Conservation (phyloP, 305 asterid species). For the Solanum hybrid region DNA sequence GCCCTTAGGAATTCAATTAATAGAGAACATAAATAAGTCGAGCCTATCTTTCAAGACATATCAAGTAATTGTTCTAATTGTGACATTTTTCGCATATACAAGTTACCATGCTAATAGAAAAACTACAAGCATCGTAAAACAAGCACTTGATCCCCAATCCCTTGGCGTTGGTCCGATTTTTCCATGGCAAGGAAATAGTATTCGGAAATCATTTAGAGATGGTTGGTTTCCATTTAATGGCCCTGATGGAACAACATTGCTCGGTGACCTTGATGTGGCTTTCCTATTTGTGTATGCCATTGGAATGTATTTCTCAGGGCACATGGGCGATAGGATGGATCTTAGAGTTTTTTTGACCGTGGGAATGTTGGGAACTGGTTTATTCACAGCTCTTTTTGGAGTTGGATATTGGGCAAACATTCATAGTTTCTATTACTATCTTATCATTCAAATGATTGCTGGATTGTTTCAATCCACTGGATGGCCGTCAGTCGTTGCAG, state of each 20-base stretch:
- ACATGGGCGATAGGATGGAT: conserved; percentile 70
- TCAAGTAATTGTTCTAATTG: conserved; percentile 62
- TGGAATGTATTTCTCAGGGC: conserved; percentile 92
- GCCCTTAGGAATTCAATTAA: conserved; percentile 53
- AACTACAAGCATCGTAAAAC: conserved; percentile 79
- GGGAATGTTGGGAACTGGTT: conserved; percentile 92
- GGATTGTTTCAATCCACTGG: conserved; percentile 95
- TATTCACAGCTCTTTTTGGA: conserved; percentile 75
- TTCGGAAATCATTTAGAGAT: conserved; percentile 24
- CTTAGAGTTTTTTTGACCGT: conserved; percentile 61
- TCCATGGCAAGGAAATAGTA: conserved; percentile 28
- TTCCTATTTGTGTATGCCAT: conserved; percentile 73
- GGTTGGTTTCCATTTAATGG: conserved; percentile 91
- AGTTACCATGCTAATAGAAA: conserved; percentile 85
- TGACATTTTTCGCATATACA: conserved; percentile 74
- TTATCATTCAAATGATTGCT: conserved; percentile 71
- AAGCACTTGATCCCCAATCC: conserved; percentile 85
- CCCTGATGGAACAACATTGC: conserved; percentile 56
- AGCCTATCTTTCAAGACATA: conserved; percentile 56
- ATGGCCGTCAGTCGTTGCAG: conserved; percentile 93
- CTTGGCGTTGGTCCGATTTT: conserved; percentile 21
- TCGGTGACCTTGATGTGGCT: conserved; percentile 86
- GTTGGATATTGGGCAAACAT: conserved; percentile 71
- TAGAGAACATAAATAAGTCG: conserved; percentile 44
- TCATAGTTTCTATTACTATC: conserved; percentile 57